Percentiles rank a stretch among this genome's conserved stretches.
phyloP scores from a whole-genome alignment of 441 rosid species.

The Omphalea diandra region DNA sequence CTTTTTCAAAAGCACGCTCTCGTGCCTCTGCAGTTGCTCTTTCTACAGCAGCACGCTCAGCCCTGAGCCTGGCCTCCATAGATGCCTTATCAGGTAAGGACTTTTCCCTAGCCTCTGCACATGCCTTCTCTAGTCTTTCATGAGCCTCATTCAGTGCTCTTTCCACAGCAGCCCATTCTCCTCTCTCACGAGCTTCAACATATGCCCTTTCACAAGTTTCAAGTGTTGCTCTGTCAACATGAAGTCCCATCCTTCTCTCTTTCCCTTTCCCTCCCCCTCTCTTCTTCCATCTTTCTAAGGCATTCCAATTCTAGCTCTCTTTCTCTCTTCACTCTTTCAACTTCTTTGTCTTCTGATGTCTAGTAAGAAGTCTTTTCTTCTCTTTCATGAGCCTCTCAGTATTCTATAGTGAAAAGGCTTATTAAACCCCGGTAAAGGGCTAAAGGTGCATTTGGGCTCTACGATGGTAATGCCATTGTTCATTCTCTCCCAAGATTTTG shows the following conservation, averaged over 20 bases:
- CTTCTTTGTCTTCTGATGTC: constrained; percentile 47
- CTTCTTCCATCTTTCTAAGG: constrained; percentile 75
- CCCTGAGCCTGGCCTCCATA: constrained; percentile 61
- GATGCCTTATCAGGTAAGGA: constrained; percentile 53
- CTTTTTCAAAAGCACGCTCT: constrained; percentile 71
- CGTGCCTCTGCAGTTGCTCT: constrained; percentile 87
- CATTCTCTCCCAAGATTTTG: too few relatives aligned
- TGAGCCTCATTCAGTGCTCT: constrained; percentile 78
- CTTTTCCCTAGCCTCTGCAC: constrained; percentile 84
- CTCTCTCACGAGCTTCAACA: constrained; percentile 52
- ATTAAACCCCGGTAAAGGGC: too few relatives aligned
- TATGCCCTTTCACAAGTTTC: constrained; percentile 52
- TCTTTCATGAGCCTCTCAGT: constrained; percentile 25
- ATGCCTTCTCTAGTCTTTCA: constrained; percentile 86
- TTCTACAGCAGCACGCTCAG: constrained; percentile 88
- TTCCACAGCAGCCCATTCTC: constrained; percentile 56
- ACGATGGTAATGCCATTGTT: too few relatives aligned
- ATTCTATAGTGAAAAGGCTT: too few relatives aligned
- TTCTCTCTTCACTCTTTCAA: constrained; percentile 58
- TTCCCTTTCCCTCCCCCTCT: constrained; percentile 87
- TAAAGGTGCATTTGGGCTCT: too few relatives aligned
- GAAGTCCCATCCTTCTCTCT: constrained; percentile 95
- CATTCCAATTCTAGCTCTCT: constrained; percentile 58
- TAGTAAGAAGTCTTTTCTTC: constrained; percentile 32
- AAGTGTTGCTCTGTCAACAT: constrained; percentile 53